These are phyloP conservation scores for Caloboletus firmus DNA, from an alignment of 1,284 basidiomycete genomes.

Conservation along the genomic window DNA sequence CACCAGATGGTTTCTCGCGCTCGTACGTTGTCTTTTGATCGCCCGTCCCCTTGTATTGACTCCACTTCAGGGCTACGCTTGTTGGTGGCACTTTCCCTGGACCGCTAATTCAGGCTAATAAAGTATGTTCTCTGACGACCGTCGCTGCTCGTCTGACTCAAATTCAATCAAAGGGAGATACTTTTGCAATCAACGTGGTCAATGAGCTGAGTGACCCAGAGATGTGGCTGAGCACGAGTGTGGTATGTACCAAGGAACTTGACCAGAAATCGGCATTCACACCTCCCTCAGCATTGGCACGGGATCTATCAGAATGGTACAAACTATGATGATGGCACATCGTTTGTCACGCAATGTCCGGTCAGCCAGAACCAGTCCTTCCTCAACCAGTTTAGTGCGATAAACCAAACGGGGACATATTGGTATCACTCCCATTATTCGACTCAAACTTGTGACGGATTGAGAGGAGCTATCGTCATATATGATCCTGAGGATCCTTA, in stretches of 20 bases:
- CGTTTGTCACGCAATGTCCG: slow-evolving; percentile 47
- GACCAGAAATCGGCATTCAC: slow-evolving; percentile 27
- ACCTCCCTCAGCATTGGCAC: slow-evolving; percentile 39
- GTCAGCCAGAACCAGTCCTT: slow-evolving; percentile 40
- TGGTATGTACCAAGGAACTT: slow-evolving; percentile 21
- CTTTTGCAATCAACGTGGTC: slow-evolving; percentile 29
- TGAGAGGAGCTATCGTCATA: slow-evolving; percentile 32
- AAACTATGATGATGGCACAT: slow-evolving; percentile 26
- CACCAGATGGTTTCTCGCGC: slow-evolving; percentile 44
- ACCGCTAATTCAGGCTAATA: slow-evolving; percentile 36
- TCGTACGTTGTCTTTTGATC: slow-evolving; percentile 27
- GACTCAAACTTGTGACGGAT: slow-evolving; percentile 33
- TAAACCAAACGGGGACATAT: slow-evolving; percentile 39
- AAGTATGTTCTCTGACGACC: slow-evolving; percentile 16
- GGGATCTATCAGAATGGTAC: slow-evolving; percentile 34
- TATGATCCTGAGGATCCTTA: slow-evolving; percentile 40
- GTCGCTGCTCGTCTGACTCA: slow-evolving; percentile 20
- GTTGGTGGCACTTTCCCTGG: slow-evolving; percentile 40
- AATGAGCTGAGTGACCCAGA: slow-evolving; percentile 31
- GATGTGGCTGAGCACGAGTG: slow-evolving; percentile 36
- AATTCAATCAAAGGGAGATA: slow-evolving; percentile 39
- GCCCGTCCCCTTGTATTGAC: neutral
- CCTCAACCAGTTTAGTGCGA: slow-evolving; percentile 37
- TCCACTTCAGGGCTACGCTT: slow-evolving; percentile 16
- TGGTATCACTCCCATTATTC: slow-evolving; percentile 43